Evolutionary conservation across 2,329 filamentous ascomycete genomes (phyloP).

Genomic region (Penicillium sp.): DNA sequence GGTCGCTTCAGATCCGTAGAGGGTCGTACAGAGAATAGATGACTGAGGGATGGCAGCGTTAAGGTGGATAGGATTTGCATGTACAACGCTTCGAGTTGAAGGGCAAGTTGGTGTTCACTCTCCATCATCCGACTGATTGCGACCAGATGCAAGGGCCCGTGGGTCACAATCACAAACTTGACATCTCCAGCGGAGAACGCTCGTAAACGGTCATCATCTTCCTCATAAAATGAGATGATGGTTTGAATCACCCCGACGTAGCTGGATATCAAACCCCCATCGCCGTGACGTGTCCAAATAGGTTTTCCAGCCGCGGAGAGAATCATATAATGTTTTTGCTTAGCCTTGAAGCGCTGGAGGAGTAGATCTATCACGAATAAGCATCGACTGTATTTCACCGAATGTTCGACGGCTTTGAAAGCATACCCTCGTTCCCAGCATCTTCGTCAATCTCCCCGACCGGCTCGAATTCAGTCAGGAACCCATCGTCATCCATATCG

Average conservation of each 20-base stretch:
- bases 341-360: conserved; percentile 78
- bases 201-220: conserved; percentile 71
- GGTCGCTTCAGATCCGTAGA: conserved; percentile 92
- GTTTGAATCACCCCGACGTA: conserved; percentile 96
- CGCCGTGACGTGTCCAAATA: conserved; percentile 93
- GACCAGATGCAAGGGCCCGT: conserved; percentile 87
- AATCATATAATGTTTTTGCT: conserved; percentile 96
- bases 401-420: neutral
- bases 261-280: conserved; percentile 83
- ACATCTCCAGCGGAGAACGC: conserved; percentile 85
- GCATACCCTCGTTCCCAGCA: conserved; percentile 57
- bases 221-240: conserved; percentile 95
- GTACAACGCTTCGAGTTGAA: conserved; percentile 89
- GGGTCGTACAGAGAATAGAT: conserved; percentile 84
- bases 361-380: conserved; percentile 42
- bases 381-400: neutral
- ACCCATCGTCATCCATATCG: conserved; percentile 61
- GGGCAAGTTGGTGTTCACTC: conserved; percentile 81
- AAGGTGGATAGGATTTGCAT: conserved; percentile 98
- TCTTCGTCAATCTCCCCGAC: conserved; percentile 61
- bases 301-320: conserved; percentile 95
- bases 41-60: conserved; percentile 81
- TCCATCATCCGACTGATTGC: conserved; percentile 92
- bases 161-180: conserved; percentile 80
- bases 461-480: conserved; percentile 73